Evolutionary conservation across 2,329 filamentous ascomycete genomes (phyloP), one percentile per base, ranked within the genome.

Genomic region (Curvularia hawaiiensis): DNA sequence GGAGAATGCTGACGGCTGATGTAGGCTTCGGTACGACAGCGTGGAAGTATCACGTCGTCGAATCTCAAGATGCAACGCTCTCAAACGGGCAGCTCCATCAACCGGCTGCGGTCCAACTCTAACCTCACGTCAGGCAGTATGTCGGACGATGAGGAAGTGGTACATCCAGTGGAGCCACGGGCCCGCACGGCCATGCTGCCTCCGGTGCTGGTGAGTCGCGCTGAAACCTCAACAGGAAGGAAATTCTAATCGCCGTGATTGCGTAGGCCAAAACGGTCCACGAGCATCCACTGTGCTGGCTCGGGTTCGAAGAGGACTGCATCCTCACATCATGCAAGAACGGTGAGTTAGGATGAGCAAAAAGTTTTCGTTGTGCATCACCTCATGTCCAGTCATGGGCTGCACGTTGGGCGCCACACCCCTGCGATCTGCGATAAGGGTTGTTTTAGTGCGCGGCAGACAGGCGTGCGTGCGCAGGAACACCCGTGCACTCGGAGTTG

Each of bases 241-340:
- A 54, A 54, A 39, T 44, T 38, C 51, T 50, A 52, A 63, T 24
- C 47, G 54, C 22, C 38, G 46, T 47, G 39, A 46, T 50, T 30
- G 41, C 31, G 44, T 68, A 93, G 91, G 85, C 90, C 47, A 97
- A 97, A 76, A 81, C 85, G 12, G 87, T 97, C 35, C 92, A 97
- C 75, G 86, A 88, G 59, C 92, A 98, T 76, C 92, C 93, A 52
- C 82, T 96, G 45, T 91, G 87, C 75, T 97, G 93, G 89, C 78
- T 99, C 39, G 90, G 88, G n/a, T 99, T 99, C 69, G 93, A 94
- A 53, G 90, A 97, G 74, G 89, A 96, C 68, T 90, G 90, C 62
- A 97, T 99, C 65, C 88, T 98, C 71, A 97, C 92, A 35, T 92
- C 91, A 65, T 97, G 92, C 79, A 90, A 92, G 73, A 90, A 88